phyloP scores from a whole-genome alignment of 352 stramenopile species.

The Globisporangium nunn region DNA sequence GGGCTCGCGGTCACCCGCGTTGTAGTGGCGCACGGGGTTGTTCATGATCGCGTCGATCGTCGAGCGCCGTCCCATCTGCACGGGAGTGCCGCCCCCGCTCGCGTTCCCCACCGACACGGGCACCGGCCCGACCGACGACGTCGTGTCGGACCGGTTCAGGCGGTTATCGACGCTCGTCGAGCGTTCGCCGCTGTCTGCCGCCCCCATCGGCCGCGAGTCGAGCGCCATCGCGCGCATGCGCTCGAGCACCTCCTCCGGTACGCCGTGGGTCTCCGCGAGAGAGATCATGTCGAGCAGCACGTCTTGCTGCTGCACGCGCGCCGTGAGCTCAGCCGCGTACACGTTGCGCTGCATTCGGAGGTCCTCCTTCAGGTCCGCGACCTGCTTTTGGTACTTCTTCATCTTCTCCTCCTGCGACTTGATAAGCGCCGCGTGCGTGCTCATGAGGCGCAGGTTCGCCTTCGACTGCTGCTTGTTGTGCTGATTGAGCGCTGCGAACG shows the following conservation, averaged over 20 bases:
- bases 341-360: conserved; percentile 73
- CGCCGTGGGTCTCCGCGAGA: conserved; percentile 46
- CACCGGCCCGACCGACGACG: conserved; percentile 49
- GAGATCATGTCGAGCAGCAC: conserved; percentile 38
- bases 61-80: conserved; percentile 26
- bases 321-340: conserved; percentile 71
- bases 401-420: conserved; percentile 88
- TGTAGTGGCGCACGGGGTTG: conserved; percentile 21
- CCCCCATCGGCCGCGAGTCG: conserved; percentile 22
- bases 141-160: conserved; percentile 51
- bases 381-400: conserved; percentile 87
- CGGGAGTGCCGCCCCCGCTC: conserved; percentile 8
- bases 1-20: conserved; percentile 5
- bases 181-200: conserved; percentile 13
- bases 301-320: conserved; percentile 54
- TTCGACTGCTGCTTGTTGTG: conserved; percentile 93
- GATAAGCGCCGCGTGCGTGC: conserved; percentile 75
- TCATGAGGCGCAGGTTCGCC: conserved; percentile 87
- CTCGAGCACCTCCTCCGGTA: conserved; percentile 37
- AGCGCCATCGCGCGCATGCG: conserved; percentile 44
- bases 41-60: conserved; percentile 49
- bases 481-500: conserved; percentile 90
- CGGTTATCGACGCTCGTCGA: conserved; percentile 20
- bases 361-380: conserved; percentile 76
- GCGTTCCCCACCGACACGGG: conserved; percentile 45